Evolutionary conservation across 2,329 filamentous ascomycete genomes (phyloP).

Genomic region (Aspergillus pseudoglaucus): DNA sequence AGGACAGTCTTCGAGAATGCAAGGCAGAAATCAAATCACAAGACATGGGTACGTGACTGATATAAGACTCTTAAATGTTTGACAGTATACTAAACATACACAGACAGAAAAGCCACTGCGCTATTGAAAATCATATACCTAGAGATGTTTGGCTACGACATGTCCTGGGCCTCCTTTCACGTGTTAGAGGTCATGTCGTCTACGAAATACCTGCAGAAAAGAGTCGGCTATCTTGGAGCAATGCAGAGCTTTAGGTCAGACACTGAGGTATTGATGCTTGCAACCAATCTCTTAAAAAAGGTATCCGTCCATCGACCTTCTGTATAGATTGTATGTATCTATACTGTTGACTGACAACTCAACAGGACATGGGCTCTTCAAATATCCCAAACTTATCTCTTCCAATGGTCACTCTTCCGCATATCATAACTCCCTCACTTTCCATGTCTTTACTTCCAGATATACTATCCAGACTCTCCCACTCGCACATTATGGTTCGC

Average conservation of each 20-base stretch:
- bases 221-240: conserved; percentile 88
- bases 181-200: conserved; percentile 99
- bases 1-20: conserved; percentile 90
- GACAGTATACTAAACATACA: conserved; percentile 6
- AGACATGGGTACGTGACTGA: conserved; percentile 67
- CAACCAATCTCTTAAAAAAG: conserved; percentile 95
- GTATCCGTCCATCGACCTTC: conserved; percentile 30
- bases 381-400: conserved; percentile 72
- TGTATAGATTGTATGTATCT: conserved; percentile 1
- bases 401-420: conserved; percentile 83
- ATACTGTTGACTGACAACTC: conserved; percentile 9
- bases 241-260: conserved; percentile 94
- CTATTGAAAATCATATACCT: conserved; percentile 94
- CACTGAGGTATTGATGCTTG: conserved; percentile 95
- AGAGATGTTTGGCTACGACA: conserved; percentile 98
- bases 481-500: conserved; percentile 76
- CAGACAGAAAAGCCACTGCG: conserved; percentile 92
- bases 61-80: neutral
- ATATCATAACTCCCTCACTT: conserved; percentile 87
- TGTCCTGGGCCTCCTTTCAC: conserved; percentile 99
- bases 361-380: conserved; percentile 55
- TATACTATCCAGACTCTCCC: conserved; percentile 74
- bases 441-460: conserved; percentile 85
- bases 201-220: conserved; percentile 87
- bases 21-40: conserved; percentile 83